A percentile compares a stretch with the other conserved stretches of the same genome.
These are phyloP conservation scores for Phalaenopsis equestris DNA, from an alignment of 106 monocot genomes.

Conservation along the genomic window DNA sequence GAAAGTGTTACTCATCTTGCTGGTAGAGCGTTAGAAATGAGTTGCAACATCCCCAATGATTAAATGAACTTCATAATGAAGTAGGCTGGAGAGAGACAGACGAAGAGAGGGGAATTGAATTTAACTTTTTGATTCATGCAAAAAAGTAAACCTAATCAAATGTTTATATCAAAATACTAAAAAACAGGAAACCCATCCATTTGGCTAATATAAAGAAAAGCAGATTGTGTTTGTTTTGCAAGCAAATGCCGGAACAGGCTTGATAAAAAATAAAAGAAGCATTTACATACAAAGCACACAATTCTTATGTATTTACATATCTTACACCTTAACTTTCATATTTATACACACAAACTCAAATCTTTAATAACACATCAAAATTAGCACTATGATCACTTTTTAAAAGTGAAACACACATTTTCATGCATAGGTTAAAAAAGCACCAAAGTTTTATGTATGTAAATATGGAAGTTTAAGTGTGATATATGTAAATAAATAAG, in stretches of 20 bases:
- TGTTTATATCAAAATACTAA: not conserved
- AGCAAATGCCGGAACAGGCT: not conserved
- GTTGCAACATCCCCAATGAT: not conserved
- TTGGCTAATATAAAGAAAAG: not conserved
- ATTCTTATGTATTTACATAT: too few species aligned
- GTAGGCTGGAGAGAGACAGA: not conserved
- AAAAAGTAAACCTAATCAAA: not conserved
- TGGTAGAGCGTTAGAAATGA: not conserved
- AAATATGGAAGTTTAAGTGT: too few species aligned
- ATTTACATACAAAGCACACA: too few species aligned
- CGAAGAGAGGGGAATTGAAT: not conserved
- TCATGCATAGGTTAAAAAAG: too few species aligned
- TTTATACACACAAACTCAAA: too few species aligned
- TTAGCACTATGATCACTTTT: too few species aligned
- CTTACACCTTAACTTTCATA: too few species aligned
- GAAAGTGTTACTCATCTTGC: not conserved
- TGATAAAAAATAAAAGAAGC: not conserved
- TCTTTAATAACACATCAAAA: too few species aligned
- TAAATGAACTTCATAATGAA: constrained; percentile 1
- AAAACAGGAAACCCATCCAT: constrained; percentile 1
- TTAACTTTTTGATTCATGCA: not conserved
- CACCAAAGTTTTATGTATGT: too few species aligned
- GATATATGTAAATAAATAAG: too few species aligned
- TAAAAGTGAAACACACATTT: too few species aligned
- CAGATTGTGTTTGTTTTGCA: not conserved